Evolutionary conservation across 768 basidiomycete species (phyloP).

Genomic region (Rossbeevera mucosa): DNA sequence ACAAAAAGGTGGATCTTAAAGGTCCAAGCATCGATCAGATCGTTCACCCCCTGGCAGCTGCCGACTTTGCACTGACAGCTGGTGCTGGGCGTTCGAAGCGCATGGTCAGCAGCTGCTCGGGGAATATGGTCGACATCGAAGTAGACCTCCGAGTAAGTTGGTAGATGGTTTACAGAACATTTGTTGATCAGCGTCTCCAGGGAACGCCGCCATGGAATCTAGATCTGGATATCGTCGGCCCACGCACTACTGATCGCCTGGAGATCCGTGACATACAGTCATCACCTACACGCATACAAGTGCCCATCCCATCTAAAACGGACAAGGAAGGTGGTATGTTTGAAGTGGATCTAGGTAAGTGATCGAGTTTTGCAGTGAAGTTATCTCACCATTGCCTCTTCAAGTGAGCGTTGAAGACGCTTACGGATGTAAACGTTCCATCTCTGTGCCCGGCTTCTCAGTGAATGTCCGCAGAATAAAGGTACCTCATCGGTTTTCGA

Average conservation of each 20-base stretch:
- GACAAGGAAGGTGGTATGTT: conserved; percentile 69
- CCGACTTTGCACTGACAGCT: conserved; percentile 53
- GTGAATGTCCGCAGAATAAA: conserved; percentile 82
- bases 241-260: conserved; percentile 58
- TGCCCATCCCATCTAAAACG: conserved; percentile 65
- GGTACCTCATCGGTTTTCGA: conserved; percentile 39
- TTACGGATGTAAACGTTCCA: conserved; percentile 75
- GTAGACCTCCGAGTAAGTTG: conserved; percentile 70
- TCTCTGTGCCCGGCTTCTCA: conserved; percentile 71
- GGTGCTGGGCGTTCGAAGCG: conserved; percentile 45
- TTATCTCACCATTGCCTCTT: conserved; percentile 2
- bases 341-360: conserved; percentile 71
- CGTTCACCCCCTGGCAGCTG: conserved; percentile 84
- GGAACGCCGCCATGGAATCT: conserved; percentile 91
- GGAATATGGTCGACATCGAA: conserved; percentile 67
- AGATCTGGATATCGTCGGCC: conserved; percentile 75
- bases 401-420: conserved; percentile 81
- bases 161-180: neutral
- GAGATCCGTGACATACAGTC: conserved; percentile 52
- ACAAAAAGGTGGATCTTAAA: conserved; percentile 67
- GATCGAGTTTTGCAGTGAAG: neutral
- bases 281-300: conserved; percentile 49
- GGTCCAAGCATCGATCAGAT: conserved; percentile 81
- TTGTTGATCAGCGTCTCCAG: conserved; percentile 33
- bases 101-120: conserved; percentile 73